Base-by-base conservation (phyloP, 352 stramenopile genomes). In the Phytophthora pinifolia region DNA sequence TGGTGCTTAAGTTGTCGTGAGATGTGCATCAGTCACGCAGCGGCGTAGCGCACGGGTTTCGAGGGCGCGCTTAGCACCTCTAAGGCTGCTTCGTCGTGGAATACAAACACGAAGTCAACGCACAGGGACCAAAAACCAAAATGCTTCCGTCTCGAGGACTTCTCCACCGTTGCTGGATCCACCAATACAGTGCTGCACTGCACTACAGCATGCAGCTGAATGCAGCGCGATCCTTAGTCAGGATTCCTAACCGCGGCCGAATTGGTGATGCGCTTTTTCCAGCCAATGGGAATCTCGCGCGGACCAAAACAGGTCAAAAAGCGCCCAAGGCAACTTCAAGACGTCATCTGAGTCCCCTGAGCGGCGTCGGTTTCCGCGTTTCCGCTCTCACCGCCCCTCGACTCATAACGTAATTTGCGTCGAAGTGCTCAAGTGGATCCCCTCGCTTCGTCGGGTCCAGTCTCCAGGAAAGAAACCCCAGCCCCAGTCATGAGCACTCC, bases 381-480 rank as follows among this genome's bases (percentile, higher is more conserved):
- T 63, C 41, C 41, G 35, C 44, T 33, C 42, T 20, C 31, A 36
- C 20, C 34, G 9, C 31, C 20, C 5, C 41, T 59, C 42, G 4
- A 29, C 41, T 63, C 65, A 77, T 54, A 74, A 67, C 69, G 54
- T 67, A 65, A 67, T 74, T 72, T 74, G 53, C 61, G 50, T 67
- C 50, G 54, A 25, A 58, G 56, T 50, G 50, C 54, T 59, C 49
- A 70, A 77, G 68, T 70, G 48, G 27, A 33, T 63, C 20, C 18
- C 56, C 25, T 52, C 12, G 38, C 33, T 18, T 44, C 49, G 20
- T 41, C 31, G 10, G 25, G 38, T 53, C 22, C 20, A 46, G 7
- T 43, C 29, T 18, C 39, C 27, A n/a, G 18, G 13, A 41, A 62
- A 51, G 27, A 44, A 53, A 25, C 15, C 30, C n/a, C 25, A 29